Percentiles rank a stretch among this genome's conserved stretches.
These are phyloP conservation scores for Venturia pyrina DNA, from an alignment of 2,329 filamentous ascomycete species.

Conservation along the genomic window DNA sequence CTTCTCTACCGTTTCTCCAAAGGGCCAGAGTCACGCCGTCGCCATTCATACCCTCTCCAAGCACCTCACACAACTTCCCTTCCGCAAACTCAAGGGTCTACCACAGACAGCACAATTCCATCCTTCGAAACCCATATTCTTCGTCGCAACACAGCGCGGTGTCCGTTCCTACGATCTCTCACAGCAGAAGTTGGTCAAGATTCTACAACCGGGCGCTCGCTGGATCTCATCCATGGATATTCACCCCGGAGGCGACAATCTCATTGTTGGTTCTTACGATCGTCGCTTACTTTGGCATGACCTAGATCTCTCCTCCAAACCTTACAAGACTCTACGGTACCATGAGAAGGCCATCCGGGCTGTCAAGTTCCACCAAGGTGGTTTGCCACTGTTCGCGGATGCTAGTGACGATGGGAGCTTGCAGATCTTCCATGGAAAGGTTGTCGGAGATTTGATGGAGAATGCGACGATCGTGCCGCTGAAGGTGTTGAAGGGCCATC, in stretches of 20 bases:
- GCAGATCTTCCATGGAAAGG: constrained; percentile 95
- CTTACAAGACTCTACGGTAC: constrained; percentile 95
- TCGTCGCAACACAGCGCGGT: constrained; percentile 87
- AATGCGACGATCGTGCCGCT: constrained; percentile 93
- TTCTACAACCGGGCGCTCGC: constrained; percentile 82
- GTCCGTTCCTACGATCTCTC: constrained; percentile 92
- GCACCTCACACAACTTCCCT: constrained; percentile 89
- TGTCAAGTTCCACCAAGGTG: constrained; percentile 74
- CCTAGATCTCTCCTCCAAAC: constrained; percentile 77
- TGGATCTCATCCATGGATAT: constrained; percentile 94
- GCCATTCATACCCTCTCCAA: constrained; percentile 92
- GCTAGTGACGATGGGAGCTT: constrained; percentile 89
- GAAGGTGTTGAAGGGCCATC: constrained; percentile 87
- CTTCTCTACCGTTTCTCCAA: constrained; percentile 81
- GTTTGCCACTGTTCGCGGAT: constrained; percentile 80
- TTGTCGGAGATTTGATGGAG: constrained; percentile 89
- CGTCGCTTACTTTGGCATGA: constrained; percentile 93
- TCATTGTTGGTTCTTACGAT: constrained; percentile 93
- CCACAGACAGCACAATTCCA: constrained; percentile 93
- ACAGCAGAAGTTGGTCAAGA: constrained; percentile 83
- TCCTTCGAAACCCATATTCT: constrained; percentile 83
- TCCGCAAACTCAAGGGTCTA: constrained; percentile 64
- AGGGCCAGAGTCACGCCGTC: constrained; percentile 67
- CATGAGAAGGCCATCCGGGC: constrained; percentile 84
- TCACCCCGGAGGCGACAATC: constrained; percentile 84